phyloP scores from a whole-genome alignment of 2,329 filamentous ascomycete genomes.

The Rutstroemia sp. region DNA sequence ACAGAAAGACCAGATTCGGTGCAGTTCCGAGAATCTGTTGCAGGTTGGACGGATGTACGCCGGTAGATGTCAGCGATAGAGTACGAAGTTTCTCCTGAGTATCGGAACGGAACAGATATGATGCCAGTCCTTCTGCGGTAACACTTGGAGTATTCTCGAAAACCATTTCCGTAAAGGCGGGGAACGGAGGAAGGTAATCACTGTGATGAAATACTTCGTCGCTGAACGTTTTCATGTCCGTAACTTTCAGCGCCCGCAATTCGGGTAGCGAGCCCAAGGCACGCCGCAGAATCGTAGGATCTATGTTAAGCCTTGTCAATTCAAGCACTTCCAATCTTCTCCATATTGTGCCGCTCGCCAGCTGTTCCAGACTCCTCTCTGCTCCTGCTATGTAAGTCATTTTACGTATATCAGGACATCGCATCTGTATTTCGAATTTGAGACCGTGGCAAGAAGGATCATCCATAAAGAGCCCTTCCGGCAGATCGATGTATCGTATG shows the following conservation, averaged over 20 bases:
- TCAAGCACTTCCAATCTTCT: constrained; percentile 66
- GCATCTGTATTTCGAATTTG: constrained; percentile 74
- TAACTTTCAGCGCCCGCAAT: constrained; percentile 68
- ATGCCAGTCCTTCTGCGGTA: constrained; percentile 61
- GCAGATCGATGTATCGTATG: constrained; percentile 82
- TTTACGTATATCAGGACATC: constrained; percentile 77
- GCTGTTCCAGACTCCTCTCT: constrained; percentile 66
- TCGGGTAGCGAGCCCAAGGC: constrained; percentile 60
- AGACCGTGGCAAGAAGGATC: constrained; percentile 68
- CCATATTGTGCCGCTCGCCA: constrained; percentile 62
- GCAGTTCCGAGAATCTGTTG: constrained; percentile 36
- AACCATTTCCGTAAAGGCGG: constrained; percentile 64
- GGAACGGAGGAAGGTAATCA: constrained; percentile 63
- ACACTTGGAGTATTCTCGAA: constrained; percentile 65
- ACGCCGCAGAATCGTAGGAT: constrained; percentile 62
- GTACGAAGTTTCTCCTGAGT: constrained; percentile 52
- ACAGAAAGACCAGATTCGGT: constrained; percentile 38
- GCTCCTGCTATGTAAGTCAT: constrained; percentile 79
- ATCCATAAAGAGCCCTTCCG: constrained; percentile 78
- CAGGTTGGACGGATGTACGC: constrained; percentile 46
- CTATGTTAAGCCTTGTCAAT: constrained; percentile 58
- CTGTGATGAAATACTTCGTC: constrained; percentile 67
- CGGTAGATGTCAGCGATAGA: constrained; percentile 65
- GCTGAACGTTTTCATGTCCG: constrained; percentile 60
- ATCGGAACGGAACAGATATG: constrained; percentile 59